Evolutionary conservation across 345 rosid species (phyloP).

Genomic region (Pugionium dolabratum): DNA sequence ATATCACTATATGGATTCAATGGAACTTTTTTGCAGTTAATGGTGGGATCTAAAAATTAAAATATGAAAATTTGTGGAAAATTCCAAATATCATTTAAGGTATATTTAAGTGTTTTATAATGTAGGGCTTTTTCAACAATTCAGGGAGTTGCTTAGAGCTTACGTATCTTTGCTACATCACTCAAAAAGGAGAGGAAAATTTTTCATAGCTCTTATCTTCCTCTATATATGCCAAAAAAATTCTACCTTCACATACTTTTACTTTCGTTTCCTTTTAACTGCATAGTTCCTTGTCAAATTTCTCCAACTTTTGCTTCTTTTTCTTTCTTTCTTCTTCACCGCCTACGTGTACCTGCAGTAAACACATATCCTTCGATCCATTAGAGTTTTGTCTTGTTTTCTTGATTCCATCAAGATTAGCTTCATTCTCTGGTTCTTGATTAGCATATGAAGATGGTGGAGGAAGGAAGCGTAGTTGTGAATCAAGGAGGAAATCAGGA

Average conservation of each 20-base stretch:
- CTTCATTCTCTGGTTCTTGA: not conserved
- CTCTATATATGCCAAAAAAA: constrained; percentile 54
- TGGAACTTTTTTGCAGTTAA: too few relatives aligned
- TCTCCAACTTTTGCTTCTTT: constrained; percentile 38
- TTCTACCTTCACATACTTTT: constrained; percentile 38
- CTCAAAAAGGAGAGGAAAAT: not conserved
- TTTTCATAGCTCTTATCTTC: constrained; percentile 28
- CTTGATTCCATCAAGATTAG: constrained; percentile 23
- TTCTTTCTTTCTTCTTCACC: constrained; percentile 28
- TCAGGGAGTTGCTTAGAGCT: constrained; percentile 57
- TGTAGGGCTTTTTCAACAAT: constrained; percentile 48
- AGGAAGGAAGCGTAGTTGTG: constrained; percentile 55
- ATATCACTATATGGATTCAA: too few relatives aligned
- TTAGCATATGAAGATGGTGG: constrained; percentile 26
- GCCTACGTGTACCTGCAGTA: too few relatives aligned
- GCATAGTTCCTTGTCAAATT: not conserved
- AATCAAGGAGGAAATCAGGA: constrained; percentile 57
- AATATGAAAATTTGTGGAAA: too few relatives aligned
- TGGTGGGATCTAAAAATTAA: too few relatives aligned
- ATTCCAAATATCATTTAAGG: constrained; percentile 2
- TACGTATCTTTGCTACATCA: constrained; percentile 62
- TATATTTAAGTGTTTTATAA: constrained; percentile 23
- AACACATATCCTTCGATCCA: too few relatives aligned
- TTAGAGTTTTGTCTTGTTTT: not conserved
- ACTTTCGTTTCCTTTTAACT: constrained; percentile 49